A percentile compares a stretch with the other conserved stretches of the same genome.
These are phyloP conservation scores for Favolaschia claudopus DNA, from an alignment of 768 basidiomycete species.

Conservation along the genomic window DNA sequence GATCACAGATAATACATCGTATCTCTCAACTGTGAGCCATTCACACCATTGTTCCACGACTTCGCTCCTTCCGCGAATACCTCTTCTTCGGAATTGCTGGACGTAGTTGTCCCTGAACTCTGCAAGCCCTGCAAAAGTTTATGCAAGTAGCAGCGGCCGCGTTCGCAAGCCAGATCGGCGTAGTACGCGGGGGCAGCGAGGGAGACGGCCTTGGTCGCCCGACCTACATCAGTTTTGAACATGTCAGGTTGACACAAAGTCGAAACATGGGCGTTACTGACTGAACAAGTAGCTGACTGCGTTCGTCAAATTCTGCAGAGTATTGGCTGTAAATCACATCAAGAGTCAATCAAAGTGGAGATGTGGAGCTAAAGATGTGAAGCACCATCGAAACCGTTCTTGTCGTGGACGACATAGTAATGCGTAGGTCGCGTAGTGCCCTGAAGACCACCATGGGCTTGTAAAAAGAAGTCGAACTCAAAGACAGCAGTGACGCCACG, in stretches of 20 bases:
- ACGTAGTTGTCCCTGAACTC: conserved; percentile 39
- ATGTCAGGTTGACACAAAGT: neutral
- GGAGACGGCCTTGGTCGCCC: conserved; percentile 88
- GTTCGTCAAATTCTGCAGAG: conserved; percentile 75
- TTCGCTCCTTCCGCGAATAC: conserved; percentile 60
- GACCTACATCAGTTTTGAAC: conserved; percentile 44
- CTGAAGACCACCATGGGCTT: conserved; percentile 81
- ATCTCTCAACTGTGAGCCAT: conserved; percentile 57
- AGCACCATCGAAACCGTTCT: conserved; percentile 75
- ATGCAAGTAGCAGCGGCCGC: conserved; percentile 78
- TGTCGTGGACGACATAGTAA: conserved; percentile 84
- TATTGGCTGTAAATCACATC: conserved; percentile 71
- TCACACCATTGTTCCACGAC: conserved; percentile 66
- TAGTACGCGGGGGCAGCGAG: conserved; percentile 85
- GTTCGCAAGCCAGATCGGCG: conserved; percentile 71
- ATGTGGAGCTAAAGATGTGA: no score
- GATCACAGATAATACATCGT: conserved; percentile 85
- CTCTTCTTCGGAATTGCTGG: conserved; percentile 53
- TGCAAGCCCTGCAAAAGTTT: conserved; percentile 66
- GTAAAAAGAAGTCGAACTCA: conserved; percentile 72
- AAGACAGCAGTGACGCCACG: conserved; percentile 75
- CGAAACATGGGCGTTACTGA: conserved; percentile 1
- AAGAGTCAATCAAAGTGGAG: no score
- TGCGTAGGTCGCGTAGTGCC: conserved; percentile 80
- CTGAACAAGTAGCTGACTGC: conserved; percentile 75